These are phyloP conservation scores for Amanita brunnescens DNA, from an alignment of 768 basidiomycete species.

Conservation along the genomic window DNA sequence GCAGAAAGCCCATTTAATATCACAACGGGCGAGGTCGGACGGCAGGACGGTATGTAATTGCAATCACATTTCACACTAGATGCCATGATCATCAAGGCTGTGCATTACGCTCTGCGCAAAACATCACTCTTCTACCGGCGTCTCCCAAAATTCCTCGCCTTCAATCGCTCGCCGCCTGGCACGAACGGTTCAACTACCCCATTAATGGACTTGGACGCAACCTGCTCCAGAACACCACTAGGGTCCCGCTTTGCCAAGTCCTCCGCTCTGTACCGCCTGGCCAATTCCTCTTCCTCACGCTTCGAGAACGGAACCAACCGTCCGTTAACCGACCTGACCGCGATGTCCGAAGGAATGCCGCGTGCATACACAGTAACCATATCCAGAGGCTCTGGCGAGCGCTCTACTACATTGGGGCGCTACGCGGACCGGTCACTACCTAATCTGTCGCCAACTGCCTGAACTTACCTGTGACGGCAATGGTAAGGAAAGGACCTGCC, in stretches of 20 bases:
- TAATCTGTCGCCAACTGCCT: background rate
- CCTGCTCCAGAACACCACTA: background rate
- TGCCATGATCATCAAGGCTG: no score
- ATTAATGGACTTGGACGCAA: conserved; percentile 17
- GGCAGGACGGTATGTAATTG: no score
- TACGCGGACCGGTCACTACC: background rate
- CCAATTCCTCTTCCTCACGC: conserved; percentile 4
- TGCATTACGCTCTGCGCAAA: background rate
- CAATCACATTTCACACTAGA: no score
- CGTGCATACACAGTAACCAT: conserved; percentile 13
- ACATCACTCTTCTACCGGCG: background rate
- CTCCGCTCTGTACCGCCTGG: conserved; percentile 10
- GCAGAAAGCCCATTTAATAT: background rate
- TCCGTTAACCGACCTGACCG: conserved; percentile 18
- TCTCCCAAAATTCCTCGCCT: background rate
- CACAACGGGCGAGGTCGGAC: background rate
- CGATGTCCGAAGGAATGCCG: conserved; percentile 15
- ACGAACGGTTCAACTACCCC: conserved; percentile 20
- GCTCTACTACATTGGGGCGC: conserved; percentile 3
- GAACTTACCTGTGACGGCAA: conserved; percentile 29
- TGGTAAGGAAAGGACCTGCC: conserved; percentile 38
- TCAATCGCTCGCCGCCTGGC: conserved; percentile 11
- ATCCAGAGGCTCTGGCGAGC: conserved; percentile 12
- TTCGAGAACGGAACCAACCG: conserved; percentile 15
- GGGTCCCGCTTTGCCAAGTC: conserved; percentile 9